Evolutionary conservation across 139 green algal species (phyloP).

Genomic region (Astrephomene gubernaculifera): DNA sequence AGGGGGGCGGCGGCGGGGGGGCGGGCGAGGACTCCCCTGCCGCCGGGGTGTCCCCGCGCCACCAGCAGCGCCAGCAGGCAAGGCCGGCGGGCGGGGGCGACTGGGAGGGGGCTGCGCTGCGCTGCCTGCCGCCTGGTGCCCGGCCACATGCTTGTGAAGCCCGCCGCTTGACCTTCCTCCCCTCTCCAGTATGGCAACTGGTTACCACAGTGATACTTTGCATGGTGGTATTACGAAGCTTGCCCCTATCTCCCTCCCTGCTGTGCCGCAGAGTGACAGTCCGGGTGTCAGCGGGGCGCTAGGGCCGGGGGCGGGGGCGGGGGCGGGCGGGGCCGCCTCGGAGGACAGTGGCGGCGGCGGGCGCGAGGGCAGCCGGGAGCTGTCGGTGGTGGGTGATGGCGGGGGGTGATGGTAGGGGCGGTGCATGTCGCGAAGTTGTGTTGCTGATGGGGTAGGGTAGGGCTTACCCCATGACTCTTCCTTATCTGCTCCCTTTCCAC

Average conservation of each 20-base stretch:
- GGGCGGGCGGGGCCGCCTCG: not conserved
- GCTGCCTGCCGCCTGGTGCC: too few relatives aligned
- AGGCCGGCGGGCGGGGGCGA: too few relatives aligned
- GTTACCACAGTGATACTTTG: too few relatives aligned
- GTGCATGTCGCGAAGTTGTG: not conserved
- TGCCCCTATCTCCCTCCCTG: not conserved
- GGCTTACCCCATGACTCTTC: too few relatives aligned
- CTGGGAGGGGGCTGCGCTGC: too few relatives aligned
- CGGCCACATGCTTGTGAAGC: too few relatives aligned
- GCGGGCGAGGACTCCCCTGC: not conserved
- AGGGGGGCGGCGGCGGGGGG: not conserved
- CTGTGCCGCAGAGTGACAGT: slow-evolving; percentile 18
- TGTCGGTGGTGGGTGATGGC: not conserved
- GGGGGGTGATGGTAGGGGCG: not conserved
- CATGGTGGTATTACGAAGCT: too few relatives aligned
- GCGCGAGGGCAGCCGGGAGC: not conserved
- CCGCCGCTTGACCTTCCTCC: too few relatives aligned
- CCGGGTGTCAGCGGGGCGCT: not conserved
- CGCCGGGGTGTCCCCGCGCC: too few relatives aligned
- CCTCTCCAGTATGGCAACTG: too few relatives aligned
- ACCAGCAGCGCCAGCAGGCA: slow-evolving; percentile 1
- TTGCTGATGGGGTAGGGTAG: too few relatives aligned
- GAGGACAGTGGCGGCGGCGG: not conserved
- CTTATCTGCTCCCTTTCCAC: too few relatives aligned
- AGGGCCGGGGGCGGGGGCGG: not conserved